Percentiles rank a stretch among this genome's conserved stretches.
phyloP scores from a whole-genome alignment of 2,329 filamentous ascomycete genomes.

The Trichoderma koningii region DNA sequence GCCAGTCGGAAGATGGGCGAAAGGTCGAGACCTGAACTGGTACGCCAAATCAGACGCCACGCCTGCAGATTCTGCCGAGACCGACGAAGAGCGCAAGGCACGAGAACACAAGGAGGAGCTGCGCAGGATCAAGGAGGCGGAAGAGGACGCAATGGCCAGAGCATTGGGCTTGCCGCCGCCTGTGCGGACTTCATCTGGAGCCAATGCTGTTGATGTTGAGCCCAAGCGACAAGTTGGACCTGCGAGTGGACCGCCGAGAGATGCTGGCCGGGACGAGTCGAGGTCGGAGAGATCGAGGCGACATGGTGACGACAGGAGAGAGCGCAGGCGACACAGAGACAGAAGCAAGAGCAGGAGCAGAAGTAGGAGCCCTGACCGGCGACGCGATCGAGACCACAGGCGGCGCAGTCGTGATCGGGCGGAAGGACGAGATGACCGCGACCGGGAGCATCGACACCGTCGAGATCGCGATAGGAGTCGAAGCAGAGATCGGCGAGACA shows the following conservation, averaged over 20 bases:
- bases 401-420: constrained; percentile 29
- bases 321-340: constrained; percentile 43
- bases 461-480: constrained; percentile 28
- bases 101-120: constrained; percentile 75
- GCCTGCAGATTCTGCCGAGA: constrained; percentile 52
- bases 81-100: constrained; percentile 58
- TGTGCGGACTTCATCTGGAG: constrained; percentile 57
- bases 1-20: constrained; percentile 88
- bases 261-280: constrained; percentile 34
- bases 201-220: constrained; percentile 69
- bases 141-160: constrained; percentile 84
- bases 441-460: background rate
- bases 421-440: constrained; percentile 25
- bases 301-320: constrained; percentile 39
- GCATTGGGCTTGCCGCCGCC: constrained; percentile 79
- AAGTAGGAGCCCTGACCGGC: constrained; percentile 38
- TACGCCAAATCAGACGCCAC: constrained; percentile 59
- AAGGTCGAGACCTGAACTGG: constrained; percentile 68
- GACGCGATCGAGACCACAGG: constrained; percentile 27
- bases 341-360: constrained; percentile 39
- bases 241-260: constrained; percentile 32
- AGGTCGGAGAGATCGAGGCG: constrained; percentile 38
- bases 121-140: constrained; percentile 80
- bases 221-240: constrained; percentile 42
- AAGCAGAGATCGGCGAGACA: too few species aligned